Evolutionary conservation across 2,329 filamentous ascomycete species (phyloP), one percentile per base, ranked within the genome.

Genomic region (Verticillium longisporum): DNA sequence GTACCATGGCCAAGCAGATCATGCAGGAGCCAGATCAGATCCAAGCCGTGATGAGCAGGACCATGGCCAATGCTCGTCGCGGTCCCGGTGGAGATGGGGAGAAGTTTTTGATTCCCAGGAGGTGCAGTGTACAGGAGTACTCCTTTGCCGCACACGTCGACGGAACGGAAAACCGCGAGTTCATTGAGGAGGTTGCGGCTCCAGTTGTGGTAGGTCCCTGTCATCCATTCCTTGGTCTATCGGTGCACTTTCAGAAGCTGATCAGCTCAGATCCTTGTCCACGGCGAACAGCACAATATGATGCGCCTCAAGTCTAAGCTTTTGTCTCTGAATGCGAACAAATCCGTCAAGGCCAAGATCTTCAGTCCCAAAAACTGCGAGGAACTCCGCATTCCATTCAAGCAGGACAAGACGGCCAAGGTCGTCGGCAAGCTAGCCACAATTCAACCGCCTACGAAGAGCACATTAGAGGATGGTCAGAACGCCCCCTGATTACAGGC

Each of bases 221-320:
- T 6, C 21, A 31, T 6, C 57, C 45, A 26, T 31, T 26, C 10
- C 31, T 41, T 4, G 18, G 34, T 5, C 6, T 18, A 15, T 7
- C 15, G 21, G 7, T 14, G 54, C 26, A 31, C 4, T 4, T 31
- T 31, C 26, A 31, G 26, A 31, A 31, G 26, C 54, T 57, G 15
- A 54, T 56, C 26, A n/a, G 10, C n/a, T 9, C 62, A 94, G 90
- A 97, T 99, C 63, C 85, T 99, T 36, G 95, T 99, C 2, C 95
- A 99, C 68, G 95, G 95, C 61, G 95, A 99, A 72, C 92, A 95
- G 69, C 92, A 97, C 72, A 97, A 98, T 72, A 98, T 98, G 92
- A 97, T 95, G 83, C 88, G 95, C 60, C 80, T 99, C 33, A 97
- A 97, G 74, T 97, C 93, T 3, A 96, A 97, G 71, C 83, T 99